These are phyloP conservation scores for Cytospora leucostoma DNA, from an alignment of 2,329 filamentous ascomycete species.

Conservation along the genomic window DNA sequence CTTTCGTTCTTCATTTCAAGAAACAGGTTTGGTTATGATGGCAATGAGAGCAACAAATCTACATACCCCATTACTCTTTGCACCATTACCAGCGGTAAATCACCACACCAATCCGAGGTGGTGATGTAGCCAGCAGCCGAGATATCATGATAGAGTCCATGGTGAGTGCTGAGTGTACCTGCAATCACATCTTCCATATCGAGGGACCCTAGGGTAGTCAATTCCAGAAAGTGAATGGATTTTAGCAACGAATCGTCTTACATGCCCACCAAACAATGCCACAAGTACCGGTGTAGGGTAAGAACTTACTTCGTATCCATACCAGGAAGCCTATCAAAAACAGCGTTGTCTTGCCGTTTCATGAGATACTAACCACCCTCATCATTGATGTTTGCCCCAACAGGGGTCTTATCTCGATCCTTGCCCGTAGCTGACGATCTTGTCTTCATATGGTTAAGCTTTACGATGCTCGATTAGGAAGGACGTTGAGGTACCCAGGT, in stretches of 20 bases:
- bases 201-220: no score
- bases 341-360: neutral
- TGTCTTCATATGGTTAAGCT: neutral
- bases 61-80: no score
- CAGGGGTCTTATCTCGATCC: neutral
- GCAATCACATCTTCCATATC: no score
- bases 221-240: neutral
- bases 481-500: neutral
- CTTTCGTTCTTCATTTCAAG: no score
- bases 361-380: neutral
- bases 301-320: neutral
- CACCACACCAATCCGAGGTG: no score
- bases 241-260: neutral
- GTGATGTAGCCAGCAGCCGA: no score
- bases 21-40: no score
- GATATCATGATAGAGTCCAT: no score
- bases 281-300: neutral
- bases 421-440: neutral
- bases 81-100: no score
- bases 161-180: no score
- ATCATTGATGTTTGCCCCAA: neutral
- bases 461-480: constrained; percentile 8
- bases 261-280: neutral
- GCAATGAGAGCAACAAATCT: no score
- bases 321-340: neutral